Conservation (phyloP, 345 rosid species). For the Linum tenue region DNA sequence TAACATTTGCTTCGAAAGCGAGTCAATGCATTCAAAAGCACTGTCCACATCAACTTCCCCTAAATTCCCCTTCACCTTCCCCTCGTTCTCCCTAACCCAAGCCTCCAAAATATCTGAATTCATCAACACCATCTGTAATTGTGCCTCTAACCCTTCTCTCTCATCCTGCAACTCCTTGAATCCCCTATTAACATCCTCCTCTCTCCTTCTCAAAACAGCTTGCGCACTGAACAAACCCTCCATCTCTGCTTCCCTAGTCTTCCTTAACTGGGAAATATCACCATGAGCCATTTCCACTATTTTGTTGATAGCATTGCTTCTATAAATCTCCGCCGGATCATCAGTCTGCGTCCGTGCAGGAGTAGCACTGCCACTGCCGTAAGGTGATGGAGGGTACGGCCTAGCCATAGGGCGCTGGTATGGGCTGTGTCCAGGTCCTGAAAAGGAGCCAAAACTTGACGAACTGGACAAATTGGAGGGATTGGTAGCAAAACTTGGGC, state of each 20-base stretch:
- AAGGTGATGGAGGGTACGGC: constrained; percentile 9
- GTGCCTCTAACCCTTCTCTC: constrained; percentile 71
- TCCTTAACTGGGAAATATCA: constrained; percentile 51
- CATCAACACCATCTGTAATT: constrained; percentile 72
- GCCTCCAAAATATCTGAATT: constrained; percentile 51
- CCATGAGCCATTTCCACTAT: constrained; percentile 55
- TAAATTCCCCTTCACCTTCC: constrained; percentile 23
- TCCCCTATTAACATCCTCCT: constrained; percentile 49
- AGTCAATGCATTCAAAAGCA: constrained; percentile 47
- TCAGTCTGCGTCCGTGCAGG: constrained; percentile 36
- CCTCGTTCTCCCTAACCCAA: constrained; percentile 64
- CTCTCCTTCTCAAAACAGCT: constrained; percentile 49
- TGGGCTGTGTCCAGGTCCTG: constrained; percentile 7
- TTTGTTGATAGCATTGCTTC: constrained; percentile 61
- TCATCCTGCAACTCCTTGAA: constrained; percentile 63
- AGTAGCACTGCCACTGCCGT: neutral
- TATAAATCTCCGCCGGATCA: constrained; percentile 58
- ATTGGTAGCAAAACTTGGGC: constrained; percentile 13
- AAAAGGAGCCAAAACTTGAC: constrained; percentile 28
- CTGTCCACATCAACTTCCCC: constrained; percentile 42
- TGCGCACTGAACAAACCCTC: constrained; percentile 68
- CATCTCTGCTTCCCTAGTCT: constrained; percentile 60
- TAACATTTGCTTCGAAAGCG: constrained; percentile 68
- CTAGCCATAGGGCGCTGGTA: constrained; percentile 20
- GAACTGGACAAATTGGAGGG: constrained; percentile 11